A percentile compares a stretch with the other conserved stretches of the same genome.
Conservation (phyloP, 495 filamentous ascomycete species). For the Aspergillus carlsbadensis region DNA sequence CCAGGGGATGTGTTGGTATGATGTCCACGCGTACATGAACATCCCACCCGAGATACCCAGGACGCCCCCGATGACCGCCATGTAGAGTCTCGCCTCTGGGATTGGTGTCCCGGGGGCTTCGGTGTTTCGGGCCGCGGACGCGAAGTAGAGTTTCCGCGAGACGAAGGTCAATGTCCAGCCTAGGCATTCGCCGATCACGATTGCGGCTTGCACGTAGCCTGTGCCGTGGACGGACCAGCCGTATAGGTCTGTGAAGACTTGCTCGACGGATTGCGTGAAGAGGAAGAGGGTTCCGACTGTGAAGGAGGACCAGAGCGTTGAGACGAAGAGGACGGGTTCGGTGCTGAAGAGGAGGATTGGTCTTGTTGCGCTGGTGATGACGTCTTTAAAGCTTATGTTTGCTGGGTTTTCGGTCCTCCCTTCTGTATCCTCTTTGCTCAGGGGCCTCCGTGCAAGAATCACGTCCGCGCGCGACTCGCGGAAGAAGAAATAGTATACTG, state of each 20-base stretch:
- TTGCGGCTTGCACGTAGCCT: conserved; percentile 38
- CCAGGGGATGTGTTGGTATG: conserved; percentile 26
- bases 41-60: conserved; percentile 37
- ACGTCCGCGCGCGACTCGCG: conserved; percentile 42
- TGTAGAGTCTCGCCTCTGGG: conserved; percentile 38
- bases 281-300: conserved; percentile 52
- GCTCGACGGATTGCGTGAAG: conserved; percentile 45
- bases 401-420: conserved; percentile 31
- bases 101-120: conserved; percentile 33
- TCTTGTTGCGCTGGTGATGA: conserved; percentile 23
- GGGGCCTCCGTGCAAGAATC: conserved; percentile 37
- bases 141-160: conserved; percentile 29
- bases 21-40: conserved; percentile 43
- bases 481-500: conserved; percentile 40
- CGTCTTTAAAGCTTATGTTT: conserved; percentile 17
- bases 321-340: conserved; percentile 53
- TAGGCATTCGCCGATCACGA: conserved; percentile 36
- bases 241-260: conserved; percentile 37
- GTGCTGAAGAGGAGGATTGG: conserved; percentile 50
- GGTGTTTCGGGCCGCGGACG: conserved; percentile 31
- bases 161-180: conserved; percentile 28
- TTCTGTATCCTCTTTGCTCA: conserved; percentile 28
- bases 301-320: conserved; percentile 51
- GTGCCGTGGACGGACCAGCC: conserved; percentile 31
- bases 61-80: conserved; percentile 31